These are phyloP conservation scores for Pestalotiopsis sp. DNA, from an alignment of 2,329 filamentous ascomycete genomes.

Conservation along the genomic window DNA sequence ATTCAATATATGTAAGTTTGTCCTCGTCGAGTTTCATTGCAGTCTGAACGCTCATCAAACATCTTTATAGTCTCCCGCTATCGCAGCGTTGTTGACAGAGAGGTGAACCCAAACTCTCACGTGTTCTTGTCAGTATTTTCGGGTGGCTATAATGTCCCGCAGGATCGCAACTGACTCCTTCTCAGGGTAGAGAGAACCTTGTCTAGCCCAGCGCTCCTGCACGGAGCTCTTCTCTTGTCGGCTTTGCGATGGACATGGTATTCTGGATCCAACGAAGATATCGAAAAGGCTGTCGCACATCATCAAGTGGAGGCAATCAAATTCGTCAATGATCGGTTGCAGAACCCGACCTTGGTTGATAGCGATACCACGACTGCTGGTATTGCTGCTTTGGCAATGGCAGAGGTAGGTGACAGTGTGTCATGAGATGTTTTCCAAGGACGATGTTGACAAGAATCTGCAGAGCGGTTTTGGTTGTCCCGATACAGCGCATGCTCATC, in stretches of 20 bases:
- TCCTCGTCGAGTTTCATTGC: conserved; percentile 8
- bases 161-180: not conserved
- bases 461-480: conserved; percentile 24
- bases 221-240: conserved; percentile 24
- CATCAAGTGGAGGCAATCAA: conserved; percentile 27
- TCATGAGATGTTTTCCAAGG: not conserved
- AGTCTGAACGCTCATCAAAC: not conserved
- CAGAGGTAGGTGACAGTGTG: conserved; percentile 20
- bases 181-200: conserved; percentile 22
- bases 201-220: conserved; percentile 24
- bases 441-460: conserved; percentile 11
- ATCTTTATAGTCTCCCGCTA: conserved; percentile 20
- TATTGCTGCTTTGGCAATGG: conserved; percentile 24
- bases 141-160: conserved; percentile 16
- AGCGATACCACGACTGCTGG: conserved; percentile 24
- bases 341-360: conserved; percentile 19
- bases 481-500: conserved; percentile 24
- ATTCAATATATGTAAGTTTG: conserved; percentile 25
- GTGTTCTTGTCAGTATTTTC: conserved; percentile 4
- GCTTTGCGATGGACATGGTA: conserved; percentile 27
- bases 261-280: conserved; percentile 25
- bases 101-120: conserved; percentile 17
- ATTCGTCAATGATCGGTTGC: conserved; percentile 26
- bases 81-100: conserved; percentile 23
- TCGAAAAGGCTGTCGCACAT: conserved; percentile 25